Evolutionary conservation across 345 rosid genomes (phyloP), one percentile per base, ranked within the genome.

Genomic region (Mercurialis annua): DNA sequence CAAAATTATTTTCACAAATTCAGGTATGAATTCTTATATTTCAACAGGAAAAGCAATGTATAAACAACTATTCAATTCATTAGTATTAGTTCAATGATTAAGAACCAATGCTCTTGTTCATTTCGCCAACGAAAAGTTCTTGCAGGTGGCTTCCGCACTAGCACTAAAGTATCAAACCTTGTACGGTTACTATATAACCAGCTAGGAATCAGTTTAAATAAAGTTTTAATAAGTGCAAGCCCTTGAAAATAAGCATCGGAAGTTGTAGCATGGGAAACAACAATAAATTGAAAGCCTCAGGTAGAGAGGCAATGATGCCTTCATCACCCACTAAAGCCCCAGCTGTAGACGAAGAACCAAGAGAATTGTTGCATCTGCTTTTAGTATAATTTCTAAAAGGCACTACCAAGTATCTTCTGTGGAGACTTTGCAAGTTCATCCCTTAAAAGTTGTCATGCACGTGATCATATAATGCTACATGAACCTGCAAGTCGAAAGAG

Each of bases 401-500:
- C 90, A 78, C 77, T 80, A 60, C 81, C 80, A 71, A 91, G 87
- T 79, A 94, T 91, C 85, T 94, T 94, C 76, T 84, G 86, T 20
- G 92, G 90, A 18, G 96, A 91, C 78, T 86, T 91, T 54, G 99
- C 89, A 69, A 94, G 92, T 76, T 94, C 99, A 62, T 94, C 99
- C 76, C 99, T 83, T 77, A 94, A 69, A 16, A 89, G 90, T 67
- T 91, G 99, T 65, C 99, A 97, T 67, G 93, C 93, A 83, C 86
- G 95, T 59, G 99, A 94, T 69, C 84, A 91, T 91, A 94, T 86
- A 71, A 91, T 88, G 77, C n/a, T 89, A 89, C 99, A 91, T 91
- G 81, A 94, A 94, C 82, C 99, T 94, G 85, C 56, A 81, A 53
- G 20, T 73, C 65, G 58, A 31, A 58, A 54, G 38, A 63, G 31